These are phyloP conservation scores for Sporisorium sorghi DNA, from an alignment of 1,284 basidiomycete genomes.

Conservation along the genomic window DNA sequence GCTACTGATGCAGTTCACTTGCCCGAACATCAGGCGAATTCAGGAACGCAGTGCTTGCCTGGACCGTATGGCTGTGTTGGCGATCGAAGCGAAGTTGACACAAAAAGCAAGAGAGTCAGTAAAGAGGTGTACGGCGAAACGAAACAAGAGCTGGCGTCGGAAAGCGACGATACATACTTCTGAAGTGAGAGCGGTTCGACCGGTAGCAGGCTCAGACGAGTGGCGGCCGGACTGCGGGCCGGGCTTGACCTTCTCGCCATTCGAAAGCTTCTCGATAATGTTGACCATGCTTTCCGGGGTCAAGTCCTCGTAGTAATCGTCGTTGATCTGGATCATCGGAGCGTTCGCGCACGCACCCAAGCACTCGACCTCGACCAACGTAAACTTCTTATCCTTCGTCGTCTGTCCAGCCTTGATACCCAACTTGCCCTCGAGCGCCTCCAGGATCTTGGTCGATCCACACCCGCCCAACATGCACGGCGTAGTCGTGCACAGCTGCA, in stretches of 20 bases:
- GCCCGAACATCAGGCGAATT: constrained; percentile 78
- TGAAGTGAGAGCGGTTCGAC: constrained; percentile 81
- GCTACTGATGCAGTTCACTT: neutral
- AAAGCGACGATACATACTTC: constrained; percentile 80
- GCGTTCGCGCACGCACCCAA: constrained; percentile 96
- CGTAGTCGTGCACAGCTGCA: constrained; percentile 98
- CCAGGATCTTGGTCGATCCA: constrained; percentile 84
- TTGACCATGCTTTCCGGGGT: constrained; percentile 90
- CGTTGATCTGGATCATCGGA: constrained; percentile 97
- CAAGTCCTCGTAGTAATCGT: constrained; percentile 98
- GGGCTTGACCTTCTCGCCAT: constrained; percentile 86
- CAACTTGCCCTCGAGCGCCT: constrained; percentile 85
- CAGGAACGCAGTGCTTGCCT: constrained; percentile 85
- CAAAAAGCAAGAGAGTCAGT: constrained; percentile 3
- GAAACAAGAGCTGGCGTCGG: too few species aligned
- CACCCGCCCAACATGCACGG: constrained; percentile 95
- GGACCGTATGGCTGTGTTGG: constrained; percentile 89
- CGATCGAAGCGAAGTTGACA: neutral
- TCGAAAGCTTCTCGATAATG: constrained; percentile 84
- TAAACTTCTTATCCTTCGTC: constrained; percentile 95
- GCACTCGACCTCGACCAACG: constrained; percentile 97
- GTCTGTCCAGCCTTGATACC: constrained; percentile 88
- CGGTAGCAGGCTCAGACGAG: constrained; percentile 84
- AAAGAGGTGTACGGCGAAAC: constrained; percentile 6
- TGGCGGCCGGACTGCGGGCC: constrained; percentile 89